phyloP scores from a whole-genome alignment of 2,329 filamentous ascomycete genomes.

The Clonostachys rosea region DNA sequence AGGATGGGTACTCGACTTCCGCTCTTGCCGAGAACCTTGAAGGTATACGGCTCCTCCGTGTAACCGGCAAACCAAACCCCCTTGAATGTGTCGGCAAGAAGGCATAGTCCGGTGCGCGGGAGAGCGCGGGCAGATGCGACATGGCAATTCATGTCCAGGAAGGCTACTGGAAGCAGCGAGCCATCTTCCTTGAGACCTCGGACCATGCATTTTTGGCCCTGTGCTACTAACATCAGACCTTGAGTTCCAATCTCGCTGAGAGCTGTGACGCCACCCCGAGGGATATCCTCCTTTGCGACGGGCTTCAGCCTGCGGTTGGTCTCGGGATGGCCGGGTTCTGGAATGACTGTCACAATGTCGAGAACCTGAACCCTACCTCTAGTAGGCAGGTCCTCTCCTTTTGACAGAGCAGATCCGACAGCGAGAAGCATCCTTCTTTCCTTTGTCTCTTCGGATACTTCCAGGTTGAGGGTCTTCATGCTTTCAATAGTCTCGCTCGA shows the following conservation, averaged over 20 bases:
- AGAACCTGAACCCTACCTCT: constrained; percentile 85
- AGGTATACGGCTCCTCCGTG: constrained; percentile 92
- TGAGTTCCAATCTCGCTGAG: constrained; percentile 81
- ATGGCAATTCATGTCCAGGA: constrained; percentile 96
- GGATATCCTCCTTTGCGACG: constrained; percentile 82
- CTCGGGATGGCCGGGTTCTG: constrained; percentile 79
- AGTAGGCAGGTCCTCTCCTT: constrained; percentile 85
- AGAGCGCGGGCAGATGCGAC: constrained; percentile 83
- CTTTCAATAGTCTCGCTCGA: constrained; percentile 73
- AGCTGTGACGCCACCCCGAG: constrained; percentile 86
- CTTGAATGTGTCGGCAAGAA: constrained; percentile 87
- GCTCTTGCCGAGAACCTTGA: constrained; percentile 89
- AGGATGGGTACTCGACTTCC: constrained; percentile 73
- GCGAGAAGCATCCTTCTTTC: constrained; percentile 78
- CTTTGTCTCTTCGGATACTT: constrained; percentile 87
- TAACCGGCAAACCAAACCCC: constrained; percentile 96
- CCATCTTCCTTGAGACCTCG: constrained; percentile 94
- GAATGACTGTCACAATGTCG: constrained; percentile 87
- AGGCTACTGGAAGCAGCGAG: constrained; percentile 86
- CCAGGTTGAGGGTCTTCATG: constrained; percentile 78
- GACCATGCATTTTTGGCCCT: constrained; percentile 97
- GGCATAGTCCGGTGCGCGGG: constrained; percentile 75
- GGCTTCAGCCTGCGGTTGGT: constrained; percentile 83
- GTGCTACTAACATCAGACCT: constrained; percentile 82
- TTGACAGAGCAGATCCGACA: constrained; percentile 80